A percentile compares a stretch with the other conserved stretches of the same genome.
Conservation (phyloP, 208 protist species). For the Polymyxa betae region DNA sequence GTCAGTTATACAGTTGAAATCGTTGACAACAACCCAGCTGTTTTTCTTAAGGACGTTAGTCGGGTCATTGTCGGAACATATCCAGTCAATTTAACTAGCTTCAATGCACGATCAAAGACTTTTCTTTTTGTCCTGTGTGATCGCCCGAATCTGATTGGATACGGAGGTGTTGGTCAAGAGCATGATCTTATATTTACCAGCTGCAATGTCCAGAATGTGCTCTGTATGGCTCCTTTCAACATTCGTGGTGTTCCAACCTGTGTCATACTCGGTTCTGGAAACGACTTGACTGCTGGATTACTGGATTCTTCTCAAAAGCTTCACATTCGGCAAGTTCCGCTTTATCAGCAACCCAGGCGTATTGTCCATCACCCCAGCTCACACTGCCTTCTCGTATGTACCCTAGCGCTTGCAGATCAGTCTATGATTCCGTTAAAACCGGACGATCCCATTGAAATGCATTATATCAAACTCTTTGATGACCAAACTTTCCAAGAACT, state of each 20-base stretch:
- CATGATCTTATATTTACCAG: neutral
- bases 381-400: neutral
- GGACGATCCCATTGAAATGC: neutral
- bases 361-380: neutral
- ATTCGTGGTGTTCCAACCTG: neutral
- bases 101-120: neutral
- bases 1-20: neutral
- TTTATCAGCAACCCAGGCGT: neutral
- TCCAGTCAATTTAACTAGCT: neutral
- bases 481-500: conserved; percentile 34
- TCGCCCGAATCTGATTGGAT: neutral
- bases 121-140: neutral
- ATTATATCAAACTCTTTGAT: conserved; percentile 38
- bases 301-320: neutral
- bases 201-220: neutral
- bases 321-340: neutral
- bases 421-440: neutral
- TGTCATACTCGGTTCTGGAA: neutral
- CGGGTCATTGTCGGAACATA: conserved; percentile 48
- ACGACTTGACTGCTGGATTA: neutral
- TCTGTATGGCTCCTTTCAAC: neutral
- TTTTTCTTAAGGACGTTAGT: neutral
- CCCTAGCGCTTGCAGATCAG: neutral
- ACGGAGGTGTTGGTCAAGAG: neutral
- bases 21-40: neutral